Evolutionary conservation across 768 basidiomycete species (phyloP), one percentile per base, ranked within the genome.

Genomic region (Phallus indusiatus): DNA sequence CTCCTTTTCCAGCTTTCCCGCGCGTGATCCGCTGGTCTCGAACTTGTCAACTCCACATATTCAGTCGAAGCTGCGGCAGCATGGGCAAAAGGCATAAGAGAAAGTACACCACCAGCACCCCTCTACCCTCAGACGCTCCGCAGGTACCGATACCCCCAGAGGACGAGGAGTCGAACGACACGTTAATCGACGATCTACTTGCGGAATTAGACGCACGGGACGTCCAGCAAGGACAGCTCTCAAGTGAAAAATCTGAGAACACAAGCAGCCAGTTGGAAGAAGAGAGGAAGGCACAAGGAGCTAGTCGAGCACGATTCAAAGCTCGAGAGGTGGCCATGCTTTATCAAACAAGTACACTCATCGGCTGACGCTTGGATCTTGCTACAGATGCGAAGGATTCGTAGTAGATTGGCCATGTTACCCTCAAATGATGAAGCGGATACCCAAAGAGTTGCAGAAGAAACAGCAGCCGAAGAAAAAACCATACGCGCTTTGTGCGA

Each of bases 171-270:
- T 77, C 79, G 47, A 80, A 85, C 57, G 79, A 82, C 49, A 78
- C 79, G 10, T 76, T 92, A 51, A 76, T 92, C 74, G 80, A 90
- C 63, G 85, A 89, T 65, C 80, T 94, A 1, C 70, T 93, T 51
- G 79, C 83, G 7, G 85, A 90, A 68, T 81, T 94, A 24, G 88
- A 90, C 64, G 81, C 81, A 7, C 73, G 77, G 63, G 78, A 89
- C 64, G 64, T 74, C 53, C 70, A 73, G 47, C 75, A 78, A 1
- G 78, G 79, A 73, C 42, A 67, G 69, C 28, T 59, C 62, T 8
- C 64, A 67, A 12, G 21, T 63, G 22, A n/a, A n/a, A n/a, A n/a
- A n/a, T n/a, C n/a, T n/a, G n/a, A n/a, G n/a, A n/a, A n/a, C n/a
- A n/a, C n/a, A n/a, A n/a, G n/a, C n/a, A n/a, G n/a, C n/a, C n/a